Evolutionary conservation across 352 stramenopile genomes (phyloP), one percentile per base, ranked within the genome.

Genomic region (Phytophthora quininea): DNA sequence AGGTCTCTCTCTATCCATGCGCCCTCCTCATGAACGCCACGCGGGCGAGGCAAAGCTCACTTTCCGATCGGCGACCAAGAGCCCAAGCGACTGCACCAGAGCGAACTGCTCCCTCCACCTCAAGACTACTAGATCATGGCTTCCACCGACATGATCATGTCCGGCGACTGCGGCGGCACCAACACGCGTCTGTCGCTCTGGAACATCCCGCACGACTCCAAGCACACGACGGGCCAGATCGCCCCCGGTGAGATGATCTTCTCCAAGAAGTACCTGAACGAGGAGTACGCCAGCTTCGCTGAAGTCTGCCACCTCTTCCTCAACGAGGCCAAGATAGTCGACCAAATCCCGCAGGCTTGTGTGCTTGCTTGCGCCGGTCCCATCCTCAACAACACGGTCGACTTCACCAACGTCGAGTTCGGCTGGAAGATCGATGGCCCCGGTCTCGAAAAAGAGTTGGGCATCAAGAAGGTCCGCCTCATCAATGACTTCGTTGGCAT

Each of bases 401-500:
- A 88, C 67, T 97, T 98, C 68, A 98, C 97, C 40, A 98, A 98
- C 60, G 97, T 98, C 53, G 78, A 88, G 56, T 93, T 89, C 43
- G 86, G 88, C 57, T 97, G 91, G 91, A 83, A 81, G 58, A 96
- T 97, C 65, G 88, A 96, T 54, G 91, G 91, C 27, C 67, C 79
- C 1, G 54, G 73, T 54, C 67, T 97, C 1, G 74, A 93, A 55
- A 79, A 76, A 29, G 70, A 91, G 74, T 71, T 93, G 35, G 88
- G 79, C 54, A 97, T 98, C 66, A 80, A 84, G 54, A 79, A 74
- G 14, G 94, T 98, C 42, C 84, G 84, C n/a, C 80, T 99, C n/a
- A 97, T 99, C 46, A 98, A 98, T 75, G 97, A 99, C 74, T 99
- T 99, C 78, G 93, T 96, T 0, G 97, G 91, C 35, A 97, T 98